Percentiles rank a stretch among this genome's conserved stretches.
Conservation (phyloP, 2,329 filamentous ascomycete species). For the Aspergillus spinulosporus region DNA sequence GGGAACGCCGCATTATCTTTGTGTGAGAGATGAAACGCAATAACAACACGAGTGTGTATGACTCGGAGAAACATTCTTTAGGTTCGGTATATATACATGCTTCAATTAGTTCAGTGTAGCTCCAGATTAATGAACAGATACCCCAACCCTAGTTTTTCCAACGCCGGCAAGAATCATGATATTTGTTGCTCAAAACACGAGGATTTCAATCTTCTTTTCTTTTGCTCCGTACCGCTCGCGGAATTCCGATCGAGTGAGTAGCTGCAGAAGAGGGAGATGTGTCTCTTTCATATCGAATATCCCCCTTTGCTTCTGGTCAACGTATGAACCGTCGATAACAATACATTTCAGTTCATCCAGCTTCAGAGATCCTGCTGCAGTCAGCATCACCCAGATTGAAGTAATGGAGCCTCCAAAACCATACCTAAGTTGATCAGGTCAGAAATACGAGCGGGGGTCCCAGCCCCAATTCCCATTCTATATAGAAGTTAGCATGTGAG, state of each 20-base stretch:
- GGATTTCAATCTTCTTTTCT: slow-evolving; percentile 53
- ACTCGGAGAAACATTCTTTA: neutral
- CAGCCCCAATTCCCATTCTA: slow-evolving; percentile 82
- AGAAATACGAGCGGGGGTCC: slow-evolving; percentile 78
- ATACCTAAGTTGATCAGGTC: slow-evolving; percentile 80
- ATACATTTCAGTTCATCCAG: slow-evolving; percentile 72
- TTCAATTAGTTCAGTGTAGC: neutral
- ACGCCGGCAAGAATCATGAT: slow-evolving; percentile 15
- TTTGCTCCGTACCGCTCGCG: slow-evolving; percentile 65
- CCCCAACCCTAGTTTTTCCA: slow-evolving; percentile 5
- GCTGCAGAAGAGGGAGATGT: slow-evolving; percentile 73
- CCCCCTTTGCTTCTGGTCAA: slow-evolving; percentile 91
- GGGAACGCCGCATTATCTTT: neutral
- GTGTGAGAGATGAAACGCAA: neutral
- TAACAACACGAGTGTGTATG: neutral
- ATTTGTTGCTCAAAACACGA: slow-evolving; percentile 48
- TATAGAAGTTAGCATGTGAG: slow-evolving; percentile 28
- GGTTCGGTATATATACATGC: slow-evolving; percentile 1
- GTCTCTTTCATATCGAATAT: slow-evolving; percentile 96
- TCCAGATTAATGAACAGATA: slow-evolving; percentile 1
- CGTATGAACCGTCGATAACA: slow-evolving; percentile 85
- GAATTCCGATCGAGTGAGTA: slow-evolving; percentile 71
- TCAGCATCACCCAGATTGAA: slow-evolving; percentile 11
- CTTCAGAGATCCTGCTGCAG: slow-evolving; percentile 64
- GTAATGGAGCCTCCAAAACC: slow-evolving; percentile 23